These are phyloP conservation scores for Metschnikowia borealis DNA, from an alignment of 805 yeast species.

Conservation along the genomic window DNA sequence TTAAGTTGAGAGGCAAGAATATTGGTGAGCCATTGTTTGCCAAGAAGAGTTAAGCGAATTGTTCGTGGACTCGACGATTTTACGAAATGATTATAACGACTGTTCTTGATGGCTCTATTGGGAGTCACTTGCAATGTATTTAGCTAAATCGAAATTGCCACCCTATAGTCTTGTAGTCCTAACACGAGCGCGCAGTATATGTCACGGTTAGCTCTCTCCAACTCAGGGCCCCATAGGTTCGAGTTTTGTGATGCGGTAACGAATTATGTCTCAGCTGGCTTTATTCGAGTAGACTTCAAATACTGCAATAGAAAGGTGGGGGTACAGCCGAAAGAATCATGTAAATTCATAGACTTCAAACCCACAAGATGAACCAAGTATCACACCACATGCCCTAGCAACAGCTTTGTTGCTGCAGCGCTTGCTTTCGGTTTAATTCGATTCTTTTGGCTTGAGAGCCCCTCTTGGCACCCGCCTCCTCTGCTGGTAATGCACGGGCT, in stretches of 20 bases:
- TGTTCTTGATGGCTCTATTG: not conserved
- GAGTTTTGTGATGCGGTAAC: not conserved
- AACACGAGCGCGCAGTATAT: not conserved
- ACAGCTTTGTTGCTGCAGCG: slow-evolving; percentile 17
- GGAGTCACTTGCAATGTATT: not conserved
- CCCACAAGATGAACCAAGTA: not conserved
- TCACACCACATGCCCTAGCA: slow-evolving; percentile 4
- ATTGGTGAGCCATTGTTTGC: slow-evolving; percentile 83
- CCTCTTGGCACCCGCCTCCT: slow-evolving; percentile 25
- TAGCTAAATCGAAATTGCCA: slow-evolving; percentile 1
- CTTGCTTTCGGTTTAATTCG: slow-evolving; percentile 15
- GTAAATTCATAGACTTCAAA: not conserved
- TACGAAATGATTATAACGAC: slow-evolving; percentile 1
- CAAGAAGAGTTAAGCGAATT: slow-evolving; percentile 40
- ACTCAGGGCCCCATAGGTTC: not conserved
- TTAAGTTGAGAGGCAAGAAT: slow-evolving; percentile 92
- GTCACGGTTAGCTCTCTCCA: not conserved
- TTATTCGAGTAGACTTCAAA: not conserved
- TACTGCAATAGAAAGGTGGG: not conserved
- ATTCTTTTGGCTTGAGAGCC: slow-evolving; percentile 12
- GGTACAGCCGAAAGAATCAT: not conserved
- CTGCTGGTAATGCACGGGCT: slow-evolving; percentile 41
- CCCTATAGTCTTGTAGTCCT: not conserved
- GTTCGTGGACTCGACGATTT: not conserved
- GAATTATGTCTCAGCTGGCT: not conserved